These are phyloP conservation scores for Pseudocercospora vitis DNA, from an alignment of 2,329 filamentous ascomycete species.

Conservation along the genomic window DNA sequence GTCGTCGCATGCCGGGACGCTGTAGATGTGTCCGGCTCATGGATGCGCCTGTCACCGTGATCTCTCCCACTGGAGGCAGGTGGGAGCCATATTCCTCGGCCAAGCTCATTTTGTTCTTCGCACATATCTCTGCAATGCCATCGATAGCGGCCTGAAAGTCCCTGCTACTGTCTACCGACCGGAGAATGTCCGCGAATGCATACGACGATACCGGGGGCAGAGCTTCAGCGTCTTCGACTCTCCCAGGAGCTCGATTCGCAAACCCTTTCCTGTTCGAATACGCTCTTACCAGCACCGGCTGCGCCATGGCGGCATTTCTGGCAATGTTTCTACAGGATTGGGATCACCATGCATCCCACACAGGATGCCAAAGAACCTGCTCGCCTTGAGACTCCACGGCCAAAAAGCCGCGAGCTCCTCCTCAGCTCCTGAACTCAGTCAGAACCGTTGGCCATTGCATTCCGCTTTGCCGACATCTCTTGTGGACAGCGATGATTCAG, in stretches of 20 bases:
- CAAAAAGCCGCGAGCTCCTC: constrained; percentile 14
- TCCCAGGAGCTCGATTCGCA: constrained; percentile 14
- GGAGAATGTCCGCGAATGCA: constrained; percentile 37
- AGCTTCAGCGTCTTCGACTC: constrained; percentile 20
- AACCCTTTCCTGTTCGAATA: constrained; percentile 25
- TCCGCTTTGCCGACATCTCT: neutral
- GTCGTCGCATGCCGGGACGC: constrained; percentile 32
- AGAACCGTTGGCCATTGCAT: neutral
- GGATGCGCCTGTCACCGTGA: constrained; percentile 38
- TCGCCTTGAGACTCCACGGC: neutral
- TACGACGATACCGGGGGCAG: constrained; percentile 37
- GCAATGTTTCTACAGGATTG: constrained; percentile 2
- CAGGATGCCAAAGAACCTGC: neutral
- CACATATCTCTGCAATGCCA: constrained; percentile 63
- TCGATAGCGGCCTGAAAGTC: constrained; percentile 60
- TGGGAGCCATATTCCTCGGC: constrained; percentile 64
- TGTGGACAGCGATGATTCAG: no score
- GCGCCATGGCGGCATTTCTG: constrained; percentile 37
- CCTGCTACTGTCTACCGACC: constrained; percentile 45
- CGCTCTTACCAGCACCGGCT: constrained; percentile 45
- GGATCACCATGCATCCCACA: neutral
- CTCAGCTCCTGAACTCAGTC: constrained; percentile 3
- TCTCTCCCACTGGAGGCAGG: constrained; percentile 61
- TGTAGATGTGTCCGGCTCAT: constrained; percentile 20
- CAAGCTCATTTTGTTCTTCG: constrained; percentile 60